These are phyloP conservation scores for Talaromyces albobiverticillius DNA, from an alignment of 2,329 filamentous ascomycete genomes.

Conservation along the genomic window DNA sequence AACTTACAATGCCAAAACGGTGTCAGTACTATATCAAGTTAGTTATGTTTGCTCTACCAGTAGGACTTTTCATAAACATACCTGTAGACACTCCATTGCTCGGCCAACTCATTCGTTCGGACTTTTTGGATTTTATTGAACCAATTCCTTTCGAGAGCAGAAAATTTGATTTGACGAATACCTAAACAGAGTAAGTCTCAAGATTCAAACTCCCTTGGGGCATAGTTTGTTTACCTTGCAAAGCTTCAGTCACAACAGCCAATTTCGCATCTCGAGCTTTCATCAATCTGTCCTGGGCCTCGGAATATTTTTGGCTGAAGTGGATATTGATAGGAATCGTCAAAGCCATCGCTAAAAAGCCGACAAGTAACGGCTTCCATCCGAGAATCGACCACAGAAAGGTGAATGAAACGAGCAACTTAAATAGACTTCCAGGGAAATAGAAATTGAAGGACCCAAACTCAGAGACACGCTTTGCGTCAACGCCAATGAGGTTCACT, in stretches of 20 bases:
- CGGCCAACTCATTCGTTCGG: constrained; percentile 64
- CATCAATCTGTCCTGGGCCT: constrained; percentile 68
- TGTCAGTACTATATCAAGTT: constrained; percentile 6
- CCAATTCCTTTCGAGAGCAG: constrained; percentile 72
- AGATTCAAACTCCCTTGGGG: not conserved
- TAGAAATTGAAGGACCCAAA: constrained; percentile 66
- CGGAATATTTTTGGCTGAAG: constrained; percentile 63
- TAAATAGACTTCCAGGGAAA: constrained; percentile 61
- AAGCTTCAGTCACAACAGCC: constrained; percentile 70
- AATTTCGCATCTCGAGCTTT: constrained; percentile 73
- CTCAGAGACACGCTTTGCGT: constrained; percentile 65
- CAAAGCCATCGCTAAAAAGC: constrained; percentile 61
- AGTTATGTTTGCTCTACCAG: constrained; percentile 53
- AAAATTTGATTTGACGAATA: constrained; percentile 83
- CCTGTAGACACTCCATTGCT: constrained; percentile 65
- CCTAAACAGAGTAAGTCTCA: constrained; percentile 27
- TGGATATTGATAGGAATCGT: constrained; percentile 68
- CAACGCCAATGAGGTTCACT: constrained; percentile 76
- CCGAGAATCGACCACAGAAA: constrained; percentile 68
- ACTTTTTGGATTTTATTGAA: constrained; percentile 65
- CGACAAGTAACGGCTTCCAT: constrained; percentile 65
- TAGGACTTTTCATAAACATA: constrained; percentile 66
- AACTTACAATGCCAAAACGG: constrained; percentile 8
- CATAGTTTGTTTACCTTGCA: constrained; percentile 57
- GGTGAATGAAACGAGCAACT: constrained; percentile 62